Evolutionary conservation across 306 rosid genomes (phyloP), one percentile per base, ranked within the genome.

Genomic region (Alnus rubra): DNA sequence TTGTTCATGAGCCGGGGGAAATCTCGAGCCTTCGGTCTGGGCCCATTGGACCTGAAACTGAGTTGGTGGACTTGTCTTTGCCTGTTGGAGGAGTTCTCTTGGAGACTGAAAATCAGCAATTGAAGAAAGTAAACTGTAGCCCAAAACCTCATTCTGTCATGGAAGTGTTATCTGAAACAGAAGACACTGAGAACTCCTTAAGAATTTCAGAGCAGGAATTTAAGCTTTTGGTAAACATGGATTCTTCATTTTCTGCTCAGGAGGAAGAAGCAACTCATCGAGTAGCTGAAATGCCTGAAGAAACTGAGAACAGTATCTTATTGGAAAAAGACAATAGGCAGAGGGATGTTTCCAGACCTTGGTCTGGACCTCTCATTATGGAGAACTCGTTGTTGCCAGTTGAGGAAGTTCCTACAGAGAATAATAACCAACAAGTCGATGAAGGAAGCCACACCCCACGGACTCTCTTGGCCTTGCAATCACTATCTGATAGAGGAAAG

Each of bases 251-350:
- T 59, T 55, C 18, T 28, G 70, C 42, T 39, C 70, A 45, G 5
- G 42, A 45, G 52, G 80, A 55, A 58, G 53, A 18, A 49, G 77
- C 74, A 77, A 63, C 82, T 68, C 67, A 28, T 73, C 30, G 81
- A 51, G 83, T 50, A 64, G 75, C 49, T 6, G 84, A 74, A 76
- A 51, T 68, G 64, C 80, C 69, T 8, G 73, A 47, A 47, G 88
- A 85, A 71, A 75, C 83, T 74, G 80, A 67, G 75, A 71, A 82
- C 74, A 33, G 74, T 55, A 74, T 84, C 82, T 74, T 85, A n/a
- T 77, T 77, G 82, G 52, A 70, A 47, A 84, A 82, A 48, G 85
- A 68, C 44, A n/a, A 5, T 12, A 31, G 6, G 58, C 58, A 53
- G 64, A 28, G 12, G 64, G 64, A 23, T 58, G 13, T 28, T 58